Evolutionary conservation across 345 rosid species (phyloP), one percentile per base, ranked within the genome.

Genomic region (Citrus unshiu): DNA sequence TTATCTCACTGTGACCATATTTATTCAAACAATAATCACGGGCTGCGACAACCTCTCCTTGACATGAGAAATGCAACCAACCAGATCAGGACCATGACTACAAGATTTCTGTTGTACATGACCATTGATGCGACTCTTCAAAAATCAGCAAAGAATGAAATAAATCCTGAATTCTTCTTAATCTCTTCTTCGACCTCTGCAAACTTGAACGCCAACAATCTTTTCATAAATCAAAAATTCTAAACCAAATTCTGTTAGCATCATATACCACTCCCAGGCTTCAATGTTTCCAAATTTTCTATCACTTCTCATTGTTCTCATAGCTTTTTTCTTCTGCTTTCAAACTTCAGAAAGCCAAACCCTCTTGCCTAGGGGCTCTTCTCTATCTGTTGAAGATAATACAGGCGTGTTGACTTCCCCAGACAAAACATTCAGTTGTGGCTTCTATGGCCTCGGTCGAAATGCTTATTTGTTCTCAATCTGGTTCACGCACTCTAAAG

Each of bases 401-500:
- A 51, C 68, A 8, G 81, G 82, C 78, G 39, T 78, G 18, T 73
- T 86, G 7, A 39, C 37, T 9, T 87, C 89, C 49, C 80, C 76
- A 10, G 79, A 85, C 22, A 73, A 60, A 57, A 82, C 87, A 18
- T 87, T 86, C 79, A 75, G 83, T 9, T 84, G 88, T 80, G 90
- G 92, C 18, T 86, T 89, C 76, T 82, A 84, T 54, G 60, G 77
- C 18, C 9, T 59, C 4, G 85, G 82, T 63, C 78, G 79, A 69
- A 87, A 85, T 67, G 87, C 87, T 59, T 89, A 78, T 77, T 86
- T 82, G 84, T 81, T 87, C 76, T 80, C 90, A 0, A 77, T 89
- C 37, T 87, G 91, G 90, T 89, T 80, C 85, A 75, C 86, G 4
- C 40, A 71, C 32, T 69, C 86, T 9, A 54, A 32, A 6, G 67